phyloP scores from a whole-genome alignment of 305 asterid species.

The Plantago rigida region DNA sequence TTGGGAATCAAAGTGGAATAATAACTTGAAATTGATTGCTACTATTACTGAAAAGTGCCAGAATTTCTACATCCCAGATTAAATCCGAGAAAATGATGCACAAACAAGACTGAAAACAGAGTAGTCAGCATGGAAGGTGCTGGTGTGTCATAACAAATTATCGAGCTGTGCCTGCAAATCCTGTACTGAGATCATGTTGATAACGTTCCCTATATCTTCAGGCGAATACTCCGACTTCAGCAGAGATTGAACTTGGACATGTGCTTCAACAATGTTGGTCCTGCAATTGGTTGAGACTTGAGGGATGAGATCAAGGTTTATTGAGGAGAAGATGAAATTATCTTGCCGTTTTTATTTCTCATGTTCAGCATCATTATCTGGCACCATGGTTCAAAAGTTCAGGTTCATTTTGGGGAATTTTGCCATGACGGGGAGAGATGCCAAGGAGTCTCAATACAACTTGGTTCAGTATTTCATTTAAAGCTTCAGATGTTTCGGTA shows the following conservation, averaged over 20 bases:
- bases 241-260: conserved; percentile 62
- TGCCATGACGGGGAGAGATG: background rate
- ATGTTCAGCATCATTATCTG: background rate
- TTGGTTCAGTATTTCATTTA: background rate
- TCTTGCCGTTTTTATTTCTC: background rate
- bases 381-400: background rate
- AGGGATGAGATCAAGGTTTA: no score
- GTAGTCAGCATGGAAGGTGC: no score
- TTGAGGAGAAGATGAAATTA: background rate
- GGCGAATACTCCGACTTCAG: conserved; percentile 62
- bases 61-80: no score
- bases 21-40: no score
- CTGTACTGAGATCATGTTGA: conserved; percentile 47
- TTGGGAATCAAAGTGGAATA: no score
- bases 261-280: conserved; percentile 87
- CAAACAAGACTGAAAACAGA: no score
- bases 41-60: no score
- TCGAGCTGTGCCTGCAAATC: conserved; percentile 79
- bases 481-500: no score
- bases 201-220: conserved; percentile 49
- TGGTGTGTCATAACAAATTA: conserved; percentile 37
- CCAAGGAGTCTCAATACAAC: background rate
- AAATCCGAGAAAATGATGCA: no score
- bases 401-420: no score
- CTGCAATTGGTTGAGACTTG: conserved; percentile 36